phyloP scores from a whole-genome alignment of 2,329 filamentous ascomycete species.

The Neoarthrinium moseri region DNA sequence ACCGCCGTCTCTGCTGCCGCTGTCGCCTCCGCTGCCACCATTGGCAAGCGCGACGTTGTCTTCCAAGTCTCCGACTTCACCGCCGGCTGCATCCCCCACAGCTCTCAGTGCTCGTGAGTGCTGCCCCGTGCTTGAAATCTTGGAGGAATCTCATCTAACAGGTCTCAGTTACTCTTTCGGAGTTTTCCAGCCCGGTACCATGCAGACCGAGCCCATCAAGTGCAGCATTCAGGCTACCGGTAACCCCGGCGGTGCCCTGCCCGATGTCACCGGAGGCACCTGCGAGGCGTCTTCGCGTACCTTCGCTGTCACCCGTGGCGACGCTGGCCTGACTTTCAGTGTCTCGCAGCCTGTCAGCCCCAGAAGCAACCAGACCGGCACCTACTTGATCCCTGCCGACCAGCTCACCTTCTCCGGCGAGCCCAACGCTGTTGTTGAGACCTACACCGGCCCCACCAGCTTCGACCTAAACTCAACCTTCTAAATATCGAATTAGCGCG shows the following conservation, averaged over 20 bases:
- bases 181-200: constrained; percentile 19
- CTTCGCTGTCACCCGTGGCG: constrained; percentile 21
- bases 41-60: constrained; percentile 6
- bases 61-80: constrained; percentile 26
- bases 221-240: constrained; percentile 19
- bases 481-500: too few species aligned
- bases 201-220: constrained; percentile 22
- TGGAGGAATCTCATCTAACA: neutral
- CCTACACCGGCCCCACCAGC: constrained; percentile 24
- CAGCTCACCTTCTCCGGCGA: constrained; percentile 17
- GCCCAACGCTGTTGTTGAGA: constrained; percentile 26
- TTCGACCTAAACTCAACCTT: constrained; percentile 18
- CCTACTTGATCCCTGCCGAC: constrained; percentile 24
- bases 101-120: constrained; percentile 24
- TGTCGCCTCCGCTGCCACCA: constrained; percentile 17
- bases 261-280: constrained; percentile 24
- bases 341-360: constrained; percentile 27
- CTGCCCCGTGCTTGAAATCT: neutral
- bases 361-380: constrained; percentile 21
- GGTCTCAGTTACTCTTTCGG: constrained; percentile 15
- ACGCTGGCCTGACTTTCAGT: constrained; percentile 22
- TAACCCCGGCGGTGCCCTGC: constrained; percentile 22
- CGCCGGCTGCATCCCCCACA: constrained; percentile 27
- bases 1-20: constrained; percentile 18
- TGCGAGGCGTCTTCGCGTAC: constrained; percentile 28